Percentiles rank a stretch among this genome's conserved stretches.
Evolutionary conservation across 164 flowering plant species (phyloP).

Genomic region (Tetrastigma voinierianum): DNA sequence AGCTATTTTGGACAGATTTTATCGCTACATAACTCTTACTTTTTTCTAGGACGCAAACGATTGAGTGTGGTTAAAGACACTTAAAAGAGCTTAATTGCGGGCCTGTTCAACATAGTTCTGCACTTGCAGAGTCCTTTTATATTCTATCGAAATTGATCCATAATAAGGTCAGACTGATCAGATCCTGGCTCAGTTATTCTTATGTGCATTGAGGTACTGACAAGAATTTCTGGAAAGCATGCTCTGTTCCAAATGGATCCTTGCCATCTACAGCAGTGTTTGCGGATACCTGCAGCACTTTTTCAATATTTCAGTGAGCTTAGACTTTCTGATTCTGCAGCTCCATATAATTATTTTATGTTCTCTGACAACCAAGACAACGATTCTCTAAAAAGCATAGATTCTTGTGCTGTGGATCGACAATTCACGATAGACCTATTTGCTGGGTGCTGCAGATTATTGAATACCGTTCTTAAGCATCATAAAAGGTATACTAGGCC

Average conservation of each 20-base stretch:
- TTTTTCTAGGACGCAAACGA: slow-evolving; percentile 60
- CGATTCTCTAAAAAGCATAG: slow-evolving; percentile 12
- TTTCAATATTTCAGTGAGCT: slow-evolving; percentile 52
- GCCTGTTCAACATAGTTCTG: slow-evolving; percentile 63
- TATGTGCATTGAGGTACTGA: slow-evolving; percentile 79
- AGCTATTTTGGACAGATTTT: neutral
- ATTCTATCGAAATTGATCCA: slow-evolving; percentile 32
- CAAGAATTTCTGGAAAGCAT: slow-evolving; percentile 62
- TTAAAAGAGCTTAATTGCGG: slow-evolving; percentile 52
- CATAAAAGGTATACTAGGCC: slow-evolving; percentile 47
- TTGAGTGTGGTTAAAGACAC: slow-evolving; percentile 49
- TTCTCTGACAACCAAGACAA: slow-evolving; percentile 9
- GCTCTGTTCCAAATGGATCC: slow-evolving; percentile 55
- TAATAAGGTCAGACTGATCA: slow-evolving; percentile 21
- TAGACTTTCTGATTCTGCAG: slow-evolving; percentile 19
- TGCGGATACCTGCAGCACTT: slow-evolving; percentile 63
- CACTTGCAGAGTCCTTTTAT: slow-evolving; percentile 76
- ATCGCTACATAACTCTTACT: slow-evolving; percentile 15
- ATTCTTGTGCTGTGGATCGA: slow-evolving; percentile 31
- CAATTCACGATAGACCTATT: slow-evolving; percentile 59
- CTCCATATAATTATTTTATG: slow-evolving; percentile 9
- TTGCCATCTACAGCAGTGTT: slow-evolving; percentile 54
- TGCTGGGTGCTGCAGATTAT: slow-evolving; percentile 76
- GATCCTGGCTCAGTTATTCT: slow-evolving; percentile 86
- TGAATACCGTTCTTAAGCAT: slow-evolving; percentile 75